Conservation (phyloP, 2,329 filamentous ascomycete species). For the Knufia petricola region DNA sequence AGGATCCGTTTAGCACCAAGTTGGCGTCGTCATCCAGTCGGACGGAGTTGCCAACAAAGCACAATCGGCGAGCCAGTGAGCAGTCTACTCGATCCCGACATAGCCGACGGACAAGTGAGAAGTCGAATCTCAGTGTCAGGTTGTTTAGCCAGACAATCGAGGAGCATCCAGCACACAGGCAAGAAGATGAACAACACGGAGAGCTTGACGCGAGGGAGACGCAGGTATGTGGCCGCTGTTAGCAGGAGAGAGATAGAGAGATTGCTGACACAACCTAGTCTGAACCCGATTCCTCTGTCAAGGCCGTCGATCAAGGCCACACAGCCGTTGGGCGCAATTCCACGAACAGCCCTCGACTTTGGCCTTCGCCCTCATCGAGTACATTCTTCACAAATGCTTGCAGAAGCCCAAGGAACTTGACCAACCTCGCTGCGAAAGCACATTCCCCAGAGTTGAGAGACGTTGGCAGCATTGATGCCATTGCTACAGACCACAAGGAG, state of each 20-base stretch:
- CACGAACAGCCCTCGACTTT: neutral
- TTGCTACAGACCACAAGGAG: constrained; percentile 4
- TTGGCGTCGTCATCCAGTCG: constrained; percentile 20
- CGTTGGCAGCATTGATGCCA: neutral
- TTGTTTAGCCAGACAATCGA: neutral
- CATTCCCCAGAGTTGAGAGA: constrained; percentile 15
- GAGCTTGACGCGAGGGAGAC: neutral
- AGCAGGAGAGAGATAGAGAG: neutral
- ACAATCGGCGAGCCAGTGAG: constrained; percentile 19
- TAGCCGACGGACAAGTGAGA: constrained; percentile 3
- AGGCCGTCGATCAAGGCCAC: neutral
- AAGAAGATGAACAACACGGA: neutral
- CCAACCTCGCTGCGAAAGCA: constrained; percentile 20
- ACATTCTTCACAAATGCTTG: constrained; percentile 21
- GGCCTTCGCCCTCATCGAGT: constrained; percentile 12
- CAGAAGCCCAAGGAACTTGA: constrained; percentile 21
- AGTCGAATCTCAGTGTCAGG: neutral
- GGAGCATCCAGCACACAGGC: neutral
- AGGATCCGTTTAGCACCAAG: constrained; percentile 19
- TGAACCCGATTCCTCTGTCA: neutral
- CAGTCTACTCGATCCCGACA: constrained; percentile 13
- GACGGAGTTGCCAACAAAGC: constrained; percentile 17
- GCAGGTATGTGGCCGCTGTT: neutral
- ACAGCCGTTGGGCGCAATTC: neutral
- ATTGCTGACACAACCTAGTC: neutral